These are phyloP conservation scores for Dianthus caryophyllus DNA, from an alignment of 148 eudicot species.

Conservation along the genomic window DNA sequence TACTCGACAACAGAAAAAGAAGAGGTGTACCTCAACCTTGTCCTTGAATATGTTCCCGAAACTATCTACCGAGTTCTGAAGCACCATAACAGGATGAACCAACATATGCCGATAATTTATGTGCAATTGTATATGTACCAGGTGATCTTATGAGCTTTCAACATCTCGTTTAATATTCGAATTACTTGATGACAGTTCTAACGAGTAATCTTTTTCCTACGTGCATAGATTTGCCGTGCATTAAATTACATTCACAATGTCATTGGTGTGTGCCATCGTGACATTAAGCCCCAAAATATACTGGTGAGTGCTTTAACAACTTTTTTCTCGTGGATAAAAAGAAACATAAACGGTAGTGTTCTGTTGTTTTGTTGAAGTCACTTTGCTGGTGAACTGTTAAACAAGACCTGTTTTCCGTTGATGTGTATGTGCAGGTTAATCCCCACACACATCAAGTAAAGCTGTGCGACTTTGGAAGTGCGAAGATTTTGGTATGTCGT, in stretches of 20 bases:
- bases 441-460: constrained; percentile 83
- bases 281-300: constrained; percentile 90
- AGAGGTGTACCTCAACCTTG: constrained; percentile 85
- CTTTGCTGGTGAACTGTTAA: background rate
- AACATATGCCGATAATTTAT: constrained; percentile 64
- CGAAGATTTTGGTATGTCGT: constrained; percentile 77
- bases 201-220: constrained; percentile 5
- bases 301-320: constrained; percentile 45
- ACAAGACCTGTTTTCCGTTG: background rate
- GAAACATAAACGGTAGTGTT: too few relatives aligned
- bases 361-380: background rate
- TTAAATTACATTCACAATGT: constrained; percentile 80
- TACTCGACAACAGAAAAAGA: constrained; percentile 82
- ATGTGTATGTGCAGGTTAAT: constrained; percentile 58
- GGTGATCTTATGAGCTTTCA: constrained; percentile 32
- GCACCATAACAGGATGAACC: constrained; percentile 62
- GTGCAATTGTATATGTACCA: constrained; percentile 80
- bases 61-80: constrained; percentile 72
- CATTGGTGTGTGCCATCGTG: constrained; percentile 92
- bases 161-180: background rate
- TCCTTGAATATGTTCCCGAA: constrained; percentile 79
- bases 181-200: background rate
- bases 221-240: constrained; percentile 71
- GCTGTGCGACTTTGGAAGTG: constrained; percentile 95
- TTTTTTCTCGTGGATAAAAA: background rate